Conservation (phyloP, 768 basidiomycete genomes). For the Coprinopsis cinerea region DNA sequence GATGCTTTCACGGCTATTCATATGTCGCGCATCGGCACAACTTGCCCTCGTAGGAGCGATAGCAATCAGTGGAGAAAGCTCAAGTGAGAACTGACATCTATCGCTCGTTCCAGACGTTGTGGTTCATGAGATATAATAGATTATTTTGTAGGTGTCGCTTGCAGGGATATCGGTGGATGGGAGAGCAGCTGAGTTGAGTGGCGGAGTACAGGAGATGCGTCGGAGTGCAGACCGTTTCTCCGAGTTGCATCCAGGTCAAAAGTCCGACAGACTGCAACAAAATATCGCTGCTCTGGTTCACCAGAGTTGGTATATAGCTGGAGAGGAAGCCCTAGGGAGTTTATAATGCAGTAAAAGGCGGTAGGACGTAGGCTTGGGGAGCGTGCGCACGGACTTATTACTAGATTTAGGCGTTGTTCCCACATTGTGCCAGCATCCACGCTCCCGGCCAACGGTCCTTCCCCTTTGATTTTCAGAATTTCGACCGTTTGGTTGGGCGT, state of each 20-base stretch:
- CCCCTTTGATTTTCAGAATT: background rate
- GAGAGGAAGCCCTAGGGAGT: background rate
- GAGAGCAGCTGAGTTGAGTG: constrained; percentile 4
- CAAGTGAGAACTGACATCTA: too few relatives aligned
- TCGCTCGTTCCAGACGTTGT: too few relatives aligned
- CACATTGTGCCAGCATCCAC: constrained; percentile 6
- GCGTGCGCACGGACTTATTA: constrained; percentile 5
- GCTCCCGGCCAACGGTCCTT: background rate
- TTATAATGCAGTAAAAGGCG: background rate
- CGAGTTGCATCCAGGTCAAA: background rate
- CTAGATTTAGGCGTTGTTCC: constrained; percentile 3
- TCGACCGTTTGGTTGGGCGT: background rate
- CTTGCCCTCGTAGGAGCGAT: too few relatives aligned
- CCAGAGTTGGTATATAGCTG: background rate
- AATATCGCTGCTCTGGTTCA: constrained; percentile 6
- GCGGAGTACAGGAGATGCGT: constrained; percentile 7
- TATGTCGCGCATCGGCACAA: too few relatives aligned
- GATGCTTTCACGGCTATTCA: too few relatives aligned
- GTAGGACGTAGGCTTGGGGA: background rate
- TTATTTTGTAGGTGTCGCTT: too few relatives aligned
- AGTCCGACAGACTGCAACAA: constrained; percentile 4
- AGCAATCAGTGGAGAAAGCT: too few relatives aligned
- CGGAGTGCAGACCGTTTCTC: constrained; percentile 1
- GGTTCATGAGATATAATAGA: too few relatives aligned
- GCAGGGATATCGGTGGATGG: too few relatives aligned